Evolutionary conservation across 108 stramenopile genomes (phyloP).

Genomic region (Pseudonitzschia pungens): DNA sequence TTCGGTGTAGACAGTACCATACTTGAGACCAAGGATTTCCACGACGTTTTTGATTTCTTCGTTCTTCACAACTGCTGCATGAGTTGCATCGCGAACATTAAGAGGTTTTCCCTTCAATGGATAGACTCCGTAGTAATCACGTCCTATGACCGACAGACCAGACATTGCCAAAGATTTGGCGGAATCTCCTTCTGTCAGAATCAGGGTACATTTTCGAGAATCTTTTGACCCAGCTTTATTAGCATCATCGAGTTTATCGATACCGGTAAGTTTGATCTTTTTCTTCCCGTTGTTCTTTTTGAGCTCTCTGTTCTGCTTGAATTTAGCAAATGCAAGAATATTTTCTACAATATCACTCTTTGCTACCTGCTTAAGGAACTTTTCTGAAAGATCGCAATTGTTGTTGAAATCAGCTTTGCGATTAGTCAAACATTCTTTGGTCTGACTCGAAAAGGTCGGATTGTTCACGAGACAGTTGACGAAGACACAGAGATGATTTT

Average conservation of each 20-base stretch:
- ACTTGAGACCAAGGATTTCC: conserved; percentile 97
- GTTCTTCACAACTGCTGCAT: conserved; percentile 87
- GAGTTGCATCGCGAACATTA: conserved; percentile 95
- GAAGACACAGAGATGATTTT: conserved; percentile 94
- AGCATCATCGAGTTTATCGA: conserved; percentile 94
- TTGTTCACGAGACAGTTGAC: conserved; percentile 97
- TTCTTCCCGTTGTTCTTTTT: conserved; percentile 93
- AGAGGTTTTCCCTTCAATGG: conserved; percentile 96
- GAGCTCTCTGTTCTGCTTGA: conserved; percentile 88
- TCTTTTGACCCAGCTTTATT: conserved; percentile 92
- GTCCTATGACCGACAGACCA: conserved; percentile 90
- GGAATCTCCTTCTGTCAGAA: conserved; percentile 96
- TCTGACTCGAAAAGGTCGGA: conserved; percentile 97
- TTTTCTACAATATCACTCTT: conserved; percentile 91
- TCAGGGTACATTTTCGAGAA: conserved; percentile 93
- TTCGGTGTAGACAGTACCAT: conserved; percentile 80
- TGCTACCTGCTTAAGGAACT: conserved; percentile 84
- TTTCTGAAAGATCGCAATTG: conserved; percentile 69
- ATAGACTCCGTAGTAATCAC: conserved; percentile 90
- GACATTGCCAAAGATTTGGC: conserved; percentile 94
- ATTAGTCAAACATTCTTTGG: conserved; percentile 96
- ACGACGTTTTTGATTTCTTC: conserved; percentile 97
- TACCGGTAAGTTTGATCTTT: conserved; percentile 93
- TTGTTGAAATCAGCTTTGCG: conserved; percentile 74
- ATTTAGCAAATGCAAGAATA: conserved; percentile 81